Evolutionary conservation across 2,329 filamentous ascomycete genomes (phyloP).

Genomic region (Calonectria hongkongensis): DNA sequence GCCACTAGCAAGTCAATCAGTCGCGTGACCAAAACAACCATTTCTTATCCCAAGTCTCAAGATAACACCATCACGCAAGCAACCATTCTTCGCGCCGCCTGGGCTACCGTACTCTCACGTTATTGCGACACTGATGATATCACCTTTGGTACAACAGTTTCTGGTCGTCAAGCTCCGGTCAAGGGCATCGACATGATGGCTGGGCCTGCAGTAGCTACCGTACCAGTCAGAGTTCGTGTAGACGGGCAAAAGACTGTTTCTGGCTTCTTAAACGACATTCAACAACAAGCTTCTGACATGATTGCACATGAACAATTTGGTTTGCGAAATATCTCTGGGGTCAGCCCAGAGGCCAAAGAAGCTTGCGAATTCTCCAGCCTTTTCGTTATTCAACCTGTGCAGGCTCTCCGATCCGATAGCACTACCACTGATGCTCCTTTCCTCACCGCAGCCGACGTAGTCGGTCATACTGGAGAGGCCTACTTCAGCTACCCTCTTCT

Average conservation of each 20-base stretch:
- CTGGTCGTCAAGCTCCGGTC: constrained; percentile 28
- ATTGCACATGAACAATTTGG: constrained; percentile 12
- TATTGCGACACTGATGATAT: constrained; percentile 24
- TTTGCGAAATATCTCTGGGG: not conserved
- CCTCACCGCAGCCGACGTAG: not conserved
- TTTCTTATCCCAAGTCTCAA: constrained; percentile 7
- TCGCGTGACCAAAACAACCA: not conserved
- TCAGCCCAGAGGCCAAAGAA: constrained; percentile 6
- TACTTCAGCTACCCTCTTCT: constrained; percentile 23
- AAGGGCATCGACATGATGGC: constrained; percentile 26
- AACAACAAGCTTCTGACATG: constrained; percentile 18
- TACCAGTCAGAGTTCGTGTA: constrained; percentile 5
- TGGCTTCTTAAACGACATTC: not conserved
- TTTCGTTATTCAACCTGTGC: constrained; percentile 10
- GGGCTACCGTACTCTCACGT: constrained; percentile 29
- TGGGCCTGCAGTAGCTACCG: not conserved
- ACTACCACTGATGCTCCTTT: not conserved
- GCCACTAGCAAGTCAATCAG: not conserved
- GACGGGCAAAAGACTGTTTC: not conserved
- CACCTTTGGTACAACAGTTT: constrained; percentile 27
- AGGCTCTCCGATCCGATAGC: not conserved
- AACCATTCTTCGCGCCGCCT: constrained; percentile 23
- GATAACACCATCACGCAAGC: constrained; percentile 23
- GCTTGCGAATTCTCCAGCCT: constrained; percentile 11
- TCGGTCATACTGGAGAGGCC: not conserved